Evolutionary conservation across 306 rosid species (phyloP).

Genomic region (Lathyrus tuberosus): DNA sequence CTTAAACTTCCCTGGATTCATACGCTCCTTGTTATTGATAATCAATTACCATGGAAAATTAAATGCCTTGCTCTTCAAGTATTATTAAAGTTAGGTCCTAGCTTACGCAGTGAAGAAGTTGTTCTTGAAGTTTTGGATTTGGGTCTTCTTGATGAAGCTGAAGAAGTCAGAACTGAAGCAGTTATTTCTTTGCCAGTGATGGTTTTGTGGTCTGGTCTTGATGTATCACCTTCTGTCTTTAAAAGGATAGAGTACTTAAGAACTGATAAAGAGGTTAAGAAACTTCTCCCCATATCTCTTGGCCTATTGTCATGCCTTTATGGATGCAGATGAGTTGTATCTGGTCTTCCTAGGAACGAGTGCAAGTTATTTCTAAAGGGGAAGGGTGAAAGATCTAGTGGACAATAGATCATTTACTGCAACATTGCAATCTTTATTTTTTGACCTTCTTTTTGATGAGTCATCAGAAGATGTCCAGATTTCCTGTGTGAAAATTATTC

Average conservation of each 20-base stretch:
- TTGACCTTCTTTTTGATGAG: constrained; percentile 76
- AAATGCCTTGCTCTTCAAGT: constrained; percentile 79
- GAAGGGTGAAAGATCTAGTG: constrained; percentile 49
- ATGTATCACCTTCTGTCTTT: constrained; percentile 55
- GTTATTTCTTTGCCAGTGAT: constrained; percentile 72
- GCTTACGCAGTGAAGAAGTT: constrained; percentile 48
- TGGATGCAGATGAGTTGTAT: constrained; percentile 64
- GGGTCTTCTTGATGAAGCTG: constrained; percentile 75
- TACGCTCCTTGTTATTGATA: constrained; percentile 46
- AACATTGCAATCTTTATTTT: constrained; percentile 62
- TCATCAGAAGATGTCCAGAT: constrained; percentile 86
- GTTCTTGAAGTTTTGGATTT: constrained; percentile 78
- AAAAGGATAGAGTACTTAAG: constrained; percentile 66
- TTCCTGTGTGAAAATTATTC: constrained; percentile 69
- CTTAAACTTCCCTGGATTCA: constrained; percentile 96
- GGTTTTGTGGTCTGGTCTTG: constrained; percentile 74
- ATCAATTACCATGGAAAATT: constrained; percentile 51
- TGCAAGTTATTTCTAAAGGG: constrained; percentile 60
- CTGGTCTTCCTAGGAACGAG: constrained; percentile 43
- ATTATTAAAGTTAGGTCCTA: constrained; percentile 66
- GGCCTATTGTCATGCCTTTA: constrained; percentile 86
- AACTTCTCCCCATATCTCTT: constrained; percentile 66
- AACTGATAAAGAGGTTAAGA: constrained; percentile 62
- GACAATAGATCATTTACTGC: constrained; percentile 63
- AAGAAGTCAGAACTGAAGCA: constrained; percentile 82